These are phyloP conservation scores for Fusarium avenaceum DNA, from an alignment of 2,329 filamentous ascomycete genomes.

Conservation along the genomic window DNA sequence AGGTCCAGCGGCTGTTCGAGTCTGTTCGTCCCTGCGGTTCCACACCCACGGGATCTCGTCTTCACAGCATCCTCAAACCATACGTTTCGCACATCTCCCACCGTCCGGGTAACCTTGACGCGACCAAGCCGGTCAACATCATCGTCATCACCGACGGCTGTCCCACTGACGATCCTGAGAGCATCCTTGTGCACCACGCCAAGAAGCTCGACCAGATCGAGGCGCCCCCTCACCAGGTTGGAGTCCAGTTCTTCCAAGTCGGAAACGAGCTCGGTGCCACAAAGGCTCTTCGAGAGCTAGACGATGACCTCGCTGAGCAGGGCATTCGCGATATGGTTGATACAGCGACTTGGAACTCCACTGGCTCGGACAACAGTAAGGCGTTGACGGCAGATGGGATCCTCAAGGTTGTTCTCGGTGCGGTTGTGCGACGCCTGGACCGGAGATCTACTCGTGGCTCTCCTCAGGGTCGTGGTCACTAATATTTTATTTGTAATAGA, in stretches of 20 bases:
- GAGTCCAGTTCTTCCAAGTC: constrained; percentile 96
- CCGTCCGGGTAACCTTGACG: constrained; percentile 55
- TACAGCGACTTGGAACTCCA: constrained; percentile 80
- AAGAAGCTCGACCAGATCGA: constrained; percentile 76
- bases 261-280: constrained; percentile 78
- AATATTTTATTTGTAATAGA: neutral
- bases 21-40: constrained; percentile 72
- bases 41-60: constrained; percentile 81
- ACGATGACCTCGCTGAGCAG: constrained; percentile 74
- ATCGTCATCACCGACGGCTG: constrained; percentile 94
- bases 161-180: constrained; percentile 83
- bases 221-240: constrained; percentile 84
- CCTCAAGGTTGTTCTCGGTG: constrained; percentile 85
- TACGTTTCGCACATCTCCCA: constrained; percentile 69
- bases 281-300: constrained; percentile 76
- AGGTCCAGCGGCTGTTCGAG: constrained; percentile 79
- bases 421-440: constrained; percentile 70
- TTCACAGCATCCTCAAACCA: constrained; percentile 78
- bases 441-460: constrained; percentile 42
- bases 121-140: constrained; percentile 84
- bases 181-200: constrained; percentile 75
- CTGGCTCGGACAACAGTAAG: constrained; percentile 55
- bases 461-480: constrained; percentile 23
- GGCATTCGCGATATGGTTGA: constrained; percentile 89
- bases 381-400: constrained; percentile 77